A percentile compares a stretch with the other conserved stretches of the same genome.
phyloP scores from a whole-genome alignment of 805 yeast genomes.

The Ogataea trehaloabstinens region DNA sequence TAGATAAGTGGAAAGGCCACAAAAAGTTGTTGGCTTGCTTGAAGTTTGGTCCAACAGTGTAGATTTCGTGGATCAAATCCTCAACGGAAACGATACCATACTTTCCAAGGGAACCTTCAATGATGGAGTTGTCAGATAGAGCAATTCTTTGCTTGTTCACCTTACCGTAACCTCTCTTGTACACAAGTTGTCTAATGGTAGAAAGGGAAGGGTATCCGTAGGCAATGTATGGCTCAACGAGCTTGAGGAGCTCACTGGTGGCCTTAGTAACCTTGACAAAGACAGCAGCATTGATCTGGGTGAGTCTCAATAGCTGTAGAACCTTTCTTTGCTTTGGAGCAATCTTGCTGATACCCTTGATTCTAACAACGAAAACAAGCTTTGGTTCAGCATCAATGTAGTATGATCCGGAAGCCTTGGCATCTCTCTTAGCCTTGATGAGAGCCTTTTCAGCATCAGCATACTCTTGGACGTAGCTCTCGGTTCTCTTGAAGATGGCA shows the following conservation, averaged over 20 bases:
- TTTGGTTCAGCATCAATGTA: constrained; percentile 93
- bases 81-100: constrained; percentile 90
- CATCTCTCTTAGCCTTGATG: constrained; percentile 85
- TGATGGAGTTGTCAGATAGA: constrained; percentile 80
- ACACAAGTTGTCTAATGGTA: constrained; percentile 86
- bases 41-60: constrained; percentile 97
- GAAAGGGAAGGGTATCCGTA: constrained; percentile 96
- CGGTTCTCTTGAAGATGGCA: constrained; percentile 79
- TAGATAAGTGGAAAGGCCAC: constrained; percentile 96
- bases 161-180: constrained; percentile 99
- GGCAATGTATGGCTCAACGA: constrained; percentile 95
- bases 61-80: constrained; percentile 94
- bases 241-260: constrained; percentile 85
- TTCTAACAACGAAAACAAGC: constrained; percentile 94
- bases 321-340: constrained; percentile 99
- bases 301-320: constrained; percentile 87
- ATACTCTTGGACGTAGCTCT: constrained; percentile 95
- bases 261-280: constrained; percentile 96
- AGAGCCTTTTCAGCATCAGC: constrained; percentile 86
- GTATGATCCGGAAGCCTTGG: constrained; percentile 91
- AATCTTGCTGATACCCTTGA: constrained; percentile 98
- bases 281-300: constrained; percentile 93
- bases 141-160: constrained; percentile 93
- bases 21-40: constrained; percentile 97
- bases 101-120: constrained; percentile 86